These are phyloP conservation scores for Allium cepa DNA, from an alignment of 106 monocot genomes.

Conservation along the genomic window DNA sequence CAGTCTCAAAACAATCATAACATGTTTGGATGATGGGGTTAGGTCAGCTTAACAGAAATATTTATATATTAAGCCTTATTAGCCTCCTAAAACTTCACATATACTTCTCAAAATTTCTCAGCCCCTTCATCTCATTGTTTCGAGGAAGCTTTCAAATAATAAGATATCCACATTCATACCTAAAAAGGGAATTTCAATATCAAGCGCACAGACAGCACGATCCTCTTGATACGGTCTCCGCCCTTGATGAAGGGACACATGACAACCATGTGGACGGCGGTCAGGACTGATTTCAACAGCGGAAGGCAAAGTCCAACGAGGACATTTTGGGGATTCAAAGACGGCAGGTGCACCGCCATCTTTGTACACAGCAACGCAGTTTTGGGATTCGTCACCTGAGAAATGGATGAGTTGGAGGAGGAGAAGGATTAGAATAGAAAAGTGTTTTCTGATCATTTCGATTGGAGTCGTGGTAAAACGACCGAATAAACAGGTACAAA, in stretches of 20 bases:
- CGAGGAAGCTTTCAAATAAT: no score
- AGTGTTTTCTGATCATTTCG: no score
- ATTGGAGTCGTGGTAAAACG: no score
- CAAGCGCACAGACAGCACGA: constrained; percentile 56
- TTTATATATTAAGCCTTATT: no score
- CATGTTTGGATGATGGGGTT: no score
- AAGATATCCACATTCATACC: constrained; percentile 12
- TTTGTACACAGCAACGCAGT: constrained; percentile 60
- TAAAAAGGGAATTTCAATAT: constrained; percentile 63
- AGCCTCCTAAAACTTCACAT: no score
- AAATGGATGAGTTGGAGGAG: not conserved
- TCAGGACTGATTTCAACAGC: constrained; percentile 6
- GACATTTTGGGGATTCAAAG: constrained; percentile 63
- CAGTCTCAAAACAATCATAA: no score
- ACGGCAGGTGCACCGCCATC: constrained; percentile 82
- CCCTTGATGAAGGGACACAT: constrained; percentile 41
- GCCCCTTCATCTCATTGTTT: no score
- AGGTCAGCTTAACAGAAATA: no score
- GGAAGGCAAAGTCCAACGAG: constrained; percentile 62
- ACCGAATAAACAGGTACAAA: no score
- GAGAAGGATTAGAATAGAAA: constrained; percentile 7
- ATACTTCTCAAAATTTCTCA: no score
- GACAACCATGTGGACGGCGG: constrained; percentile 34
- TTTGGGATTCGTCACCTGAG: constrained; percentile 35
- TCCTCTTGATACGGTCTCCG: constrained; percentile 69